Conservation (phyloP, 1,284 basidiomycete genomes). For the Puccinia polysora region DNA sequence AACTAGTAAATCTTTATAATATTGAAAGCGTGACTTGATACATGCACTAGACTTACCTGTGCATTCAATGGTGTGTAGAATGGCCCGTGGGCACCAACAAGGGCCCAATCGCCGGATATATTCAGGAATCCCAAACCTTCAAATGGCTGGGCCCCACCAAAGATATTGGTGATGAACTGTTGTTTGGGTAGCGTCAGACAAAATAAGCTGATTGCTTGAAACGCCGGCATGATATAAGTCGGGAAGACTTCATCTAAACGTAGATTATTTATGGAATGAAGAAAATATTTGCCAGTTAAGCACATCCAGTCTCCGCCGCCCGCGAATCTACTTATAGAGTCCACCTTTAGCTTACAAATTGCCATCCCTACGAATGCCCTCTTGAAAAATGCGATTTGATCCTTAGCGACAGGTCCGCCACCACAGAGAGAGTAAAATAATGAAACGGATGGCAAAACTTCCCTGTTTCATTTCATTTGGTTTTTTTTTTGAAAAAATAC, state of each 20-base stretch:
- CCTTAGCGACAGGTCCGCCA: slow-evolving; percentile 1
- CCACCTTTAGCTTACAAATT: slow-evolving; percentile 8
- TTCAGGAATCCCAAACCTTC: slow-evolving; percentile 39
- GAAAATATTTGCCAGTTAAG: no score
- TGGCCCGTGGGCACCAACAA: slow-evolving; percentile 38
- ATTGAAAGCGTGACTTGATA: background rate
- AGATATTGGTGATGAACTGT: slow-evolving; percentile 29
- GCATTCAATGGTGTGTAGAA: slow-evolving; percentile 35
- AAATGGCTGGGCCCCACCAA: slow-evolving; percentile 39
- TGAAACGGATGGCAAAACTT: slow-evolving; percentile 38
- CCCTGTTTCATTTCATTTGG: no score
- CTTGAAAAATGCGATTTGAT: slow-evolving; percentile 41
- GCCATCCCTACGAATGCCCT: slow-evolving; percentile 37
- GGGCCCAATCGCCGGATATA: slow-evolving; percentile 36
- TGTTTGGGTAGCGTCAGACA: slow-evolving; percentile 27
- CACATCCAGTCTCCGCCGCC: background rate
- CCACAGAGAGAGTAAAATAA: slow-evolving; percentile 39
- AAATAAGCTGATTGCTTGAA: slow-evolving; percentile 42
- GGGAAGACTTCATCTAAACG: slow-evolving; percentile 41
- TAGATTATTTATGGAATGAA: no score
- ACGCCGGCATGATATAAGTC: slow-evolving; percentile 28
- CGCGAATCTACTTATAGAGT: background rate
- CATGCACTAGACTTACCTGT: slow-evolving; percentile 5
- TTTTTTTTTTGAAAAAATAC: no score
- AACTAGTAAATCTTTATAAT: background rate